Evolutionary conservation across 2,329 filamentous ascomycete species (phyloP).

Genomic region (Cytospora leucostoma): DNA sequence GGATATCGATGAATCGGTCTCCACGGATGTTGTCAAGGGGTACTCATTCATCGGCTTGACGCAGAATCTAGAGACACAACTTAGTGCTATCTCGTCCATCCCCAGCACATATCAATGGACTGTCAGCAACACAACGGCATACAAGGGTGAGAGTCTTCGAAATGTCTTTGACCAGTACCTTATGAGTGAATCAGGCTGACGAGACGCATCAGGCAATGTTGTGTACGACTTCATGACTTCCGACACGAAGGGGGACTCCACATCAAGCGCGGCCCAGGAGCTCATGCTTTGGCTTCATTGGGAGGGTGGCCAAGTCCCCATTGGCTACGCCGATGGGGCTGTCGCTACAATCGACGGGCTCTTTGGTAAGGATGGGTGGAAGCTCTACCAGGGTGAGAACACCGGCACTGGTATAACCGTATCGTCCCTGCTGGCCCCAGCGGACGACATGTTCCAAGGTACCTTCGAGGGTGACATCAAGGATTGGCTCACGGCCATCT

Average conservation of each 20-base stretch:
- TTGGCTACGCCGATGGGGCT: slow-evolving; percentile 41
- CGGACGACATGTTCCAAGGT: slow-evolving; percentile 41
- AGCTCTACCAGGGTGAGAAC: slow-evolving; percentile 45
- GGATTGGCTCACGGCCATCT: slow-evolving; percentile 44
- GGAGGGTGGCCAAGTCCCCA: slow-evolving; percentile 47
- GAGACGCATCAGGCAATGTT: slow-evolving; percentile 38
- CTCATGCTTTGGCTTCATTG: slow-evolving; percentile 49
- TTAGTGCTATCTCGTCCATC: slow-evolving; percentile 42
- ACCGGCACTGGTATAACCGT: slow-evolving; percentile 46
- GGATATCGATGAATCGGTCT: slow-evolving; percentile 40
- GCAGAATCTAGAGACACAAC: slow-evolving; percentile 42
- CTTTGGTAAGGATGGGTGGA: slow-evolving; percentile 42
- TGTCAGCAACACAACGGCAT: slow-evolving; percentile 42
- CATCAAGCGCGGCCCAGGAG: slow-evolving; percentile 42
- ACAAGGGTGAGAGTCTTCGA: slow-evolving; percentile 34
- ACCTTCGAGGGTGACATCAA: slow-evolving; percentile 43
- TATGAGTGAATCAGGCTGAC: not conserved
- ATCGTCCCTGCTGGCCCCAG: slow-evolving; percentile 38
- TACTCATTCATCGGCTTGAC: slow-evolving; percentile 48
- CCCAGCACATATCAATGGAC: slow-evolving; percentile 44
- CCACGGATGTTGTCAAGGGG: slow-evolving; percentile 43
- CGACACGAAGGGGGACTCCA: slow-evolving; percentile 45
- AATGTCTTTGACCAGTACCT: not conserved
- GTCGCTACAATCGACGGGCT: slow-evolving; percentile 40
- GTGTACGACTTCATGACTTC: slow-evolving; percentile 49